These are phyloP conservation scores for Maudiozyma barnettii DNA, from an alignment of 805 yeast species.

Conservation along the genomic window DNA sequence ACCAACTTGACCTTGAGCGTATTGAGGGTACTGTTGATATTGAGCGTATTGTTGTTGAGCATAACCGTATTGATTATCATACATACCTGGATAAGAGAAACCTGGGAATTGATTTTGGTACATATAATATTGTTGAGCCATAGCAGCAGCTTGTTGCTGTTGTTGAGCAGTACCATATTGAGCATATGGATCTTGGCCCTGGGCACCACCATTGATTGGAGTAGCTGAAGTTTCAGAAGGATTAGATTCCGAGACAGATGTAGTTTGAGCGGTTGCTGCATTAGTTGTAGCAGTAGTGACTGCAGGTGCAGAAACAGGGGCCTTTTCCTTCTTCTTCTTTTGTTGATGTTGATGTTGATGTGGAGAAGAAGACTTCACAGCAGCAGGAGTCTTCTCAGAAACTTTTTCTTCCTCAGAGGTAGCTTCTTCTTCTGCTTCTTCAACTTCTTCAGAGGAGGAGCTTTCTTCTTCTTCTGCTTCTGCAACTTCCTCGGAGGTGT, in stretches of 20 bases:
- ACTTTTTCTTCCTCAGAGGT: not conserved
- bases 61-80: constrained; percentile 26
- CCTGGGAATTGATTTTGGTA: constrained; percentile 32
- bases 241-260: not conserved
- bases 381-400: not conserved
- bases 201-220: not conserved
- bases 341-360: not conserved
- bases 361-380: not conserved
- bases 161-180: constrained; percentile 1
- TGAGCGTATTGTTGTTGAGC: constrained; percentile 27
- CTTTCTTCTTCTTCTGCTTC: not conserved
- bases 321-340: not conserved
- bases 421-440: not conserved
- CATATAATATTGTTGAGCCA: constrained; percentile 27
- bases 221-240: not conserved
- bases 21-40: constrained; percentile 20
- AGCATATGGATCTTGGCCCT: constrained; percentile 12
- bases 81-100: constrained; percentile 30
- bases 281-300: constrained; percentile 2
- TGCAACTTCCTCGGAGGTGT: not conserved
- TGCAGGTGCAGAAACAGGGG: constrained; percentile 4
- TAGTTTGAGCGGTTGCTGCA: not conserved
- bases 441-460: not conserved
- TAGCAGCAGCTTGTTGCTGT: constrained; percentile 18
- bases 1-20: not conserved